phyloP scores from a whole-genome alignment of 2,329 filamentous ascomycete genomes.

The Penicillium sp. region DNA sequence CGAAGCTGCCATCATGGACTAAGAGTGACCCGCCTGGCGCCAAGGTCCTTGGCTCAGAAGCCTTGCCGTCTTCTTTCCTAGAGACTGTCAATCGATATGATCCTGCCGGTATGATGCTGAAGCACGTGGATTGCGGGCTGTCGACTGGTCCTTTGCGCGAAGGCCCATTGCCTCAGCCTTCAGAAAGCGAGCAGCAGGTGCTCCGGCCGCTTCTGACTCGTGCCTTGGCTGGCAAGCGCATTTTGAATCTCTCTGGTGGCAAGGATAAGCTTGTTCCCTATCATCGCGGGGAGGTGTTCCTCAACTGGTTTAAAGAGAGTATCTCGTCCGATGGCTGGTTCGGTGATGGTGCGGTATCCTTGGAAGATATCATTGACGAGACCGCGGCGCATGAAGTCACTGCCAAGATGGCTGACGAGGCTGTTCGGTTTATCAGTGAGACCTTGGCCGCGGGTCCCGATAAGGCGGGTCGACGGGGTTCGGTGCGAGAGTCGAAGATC shows the following conservation, averaged over 20 bases:
- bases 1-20: constrained; percentile 62
- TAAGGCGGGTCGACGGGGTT: constrained; percentile 19
- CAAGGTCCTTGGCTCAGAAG: constrained; percentile 69
- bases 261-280: constrained; percentile 62
- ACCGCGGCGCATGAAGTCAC: constrained; percentile 60
- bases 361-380: constrained; percentile 58
- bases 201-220: constrained; percentile 44
- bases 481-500: constrained; percentile 37
- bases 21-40: constrained; percentile 54
- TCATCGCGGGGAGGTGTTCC: constrained; percentile 53
- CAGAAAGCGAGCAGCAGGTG: constrained; percentile 43
- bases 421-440: constrained; percentile 53
- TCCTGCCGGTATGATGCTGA: constrained; percentile 71
- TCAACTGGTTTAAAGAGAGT: constrained; percentile 54
- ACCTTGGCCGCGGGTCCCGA: constrained; percentile 34
- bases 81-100: constrained; percentile 64
- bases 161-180: constrained; percentile 35
- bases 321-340: constrained; percentile 46
- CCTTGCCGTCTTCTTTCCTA: constrained; percentile 71
- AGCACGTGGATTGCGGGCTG: constrained; percentile 36
- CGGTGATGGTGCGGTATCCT: constrained; percentile 49
- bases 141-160: constrained; percentile 28
- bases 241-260: constrained; percentile 54
- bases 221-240: constrained; percentile 50
- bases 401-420: constrained; percentile 53